Conservation (phyloP, 129 eudicot genomes). For the Sambucus nigra region DNA sequence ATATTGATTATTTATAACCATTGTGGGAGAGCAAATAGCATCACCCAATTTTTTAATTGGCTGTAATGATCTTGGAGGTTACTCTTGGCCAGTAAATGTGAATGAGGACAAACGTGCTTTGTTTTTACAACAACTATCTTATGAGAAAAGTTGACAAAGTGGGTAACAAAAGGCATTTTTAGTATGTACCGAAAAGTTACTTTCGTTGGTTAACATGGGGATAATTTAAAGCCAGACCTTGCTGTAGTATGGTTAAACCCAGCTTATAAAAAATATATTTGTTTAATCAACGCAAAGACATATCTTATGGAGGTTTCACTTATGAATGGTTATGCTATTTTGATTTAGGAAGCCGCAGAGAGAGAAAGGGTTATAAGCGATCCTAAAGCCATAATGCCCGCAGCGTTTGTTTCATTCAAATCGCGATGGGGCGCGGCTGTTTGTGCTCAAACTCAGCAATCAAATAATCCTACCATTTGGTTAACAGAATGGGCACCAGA, state of each 20-base stretch:
- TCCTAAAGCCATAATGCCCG: conserved; percentile 67
- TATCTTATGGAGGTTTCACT: background rate
- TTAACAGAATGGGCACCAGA: conserved; percentile 98
- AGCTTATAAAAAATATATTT: background rate
- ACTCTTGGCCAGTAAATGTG: background rate
- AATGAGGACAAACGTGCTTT: background rate
- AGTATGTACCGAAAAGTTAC: too few species aligned
- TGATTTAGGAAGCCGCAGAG: conserved; percentile 62
- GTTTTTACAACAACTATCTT: background rate
- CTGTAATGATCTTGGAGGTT: background rate
- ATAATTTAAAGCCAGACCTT: too few species aligned
- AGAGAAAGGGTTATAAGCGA: conserved; percentile 73
- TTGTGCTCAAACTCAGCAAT: conserved; percentile 89
- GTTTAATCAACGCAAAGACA: background rate
- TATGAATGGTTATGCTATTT: conserved; percentile 7
- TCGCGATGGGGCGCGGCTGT: conserved; percentile 99
- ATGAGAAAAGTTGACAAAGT: too few species aligned
- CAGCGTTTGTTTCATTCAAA: conserved; percentile 90
- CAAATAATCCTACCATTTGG: conserved; percentile 87
- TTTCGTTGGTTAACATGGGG: too few species aligned
- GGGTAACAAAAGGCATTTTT: too few species aligned
- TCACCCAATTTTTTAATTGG: background rate
- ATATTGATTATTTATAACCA: background rate
- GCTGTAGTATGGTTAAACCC: too few species aligned
- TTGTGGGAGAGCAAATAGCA: background rate